phyloP scores from a whole-genome alignment of 768 basidiomycete genomes.

The Lactarius hengduanensis region DNA sequence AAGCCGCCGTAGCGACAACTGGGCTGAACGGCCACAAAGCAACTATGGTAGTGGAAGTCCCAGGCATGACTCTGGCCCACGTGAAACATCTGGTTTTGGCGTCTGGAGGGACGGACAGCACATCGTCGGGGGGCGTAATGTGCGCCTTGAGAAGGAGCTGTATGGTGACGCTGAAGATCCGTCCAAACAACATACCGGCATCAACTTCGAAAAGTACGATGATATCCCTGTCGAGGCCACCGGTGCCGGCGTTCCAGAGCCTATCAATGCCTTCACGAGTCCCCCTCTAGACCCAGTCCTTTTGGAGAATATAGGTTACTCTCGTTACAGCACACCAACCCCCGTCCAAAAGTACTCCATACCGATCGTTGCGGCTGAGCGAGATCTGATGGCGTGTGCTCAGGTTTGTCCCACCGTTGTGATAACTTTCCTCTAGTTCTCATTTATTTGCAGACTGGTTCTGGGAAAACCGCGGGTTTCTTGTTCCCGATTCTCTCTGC shows the following conservation, averaged over 20 bases:
- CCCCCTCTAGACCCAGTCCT: conserved; percentile 92
- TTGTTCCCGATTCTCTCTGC: conserved; percentile 98
- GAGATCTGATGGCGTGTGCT: conserved; percentile 94
- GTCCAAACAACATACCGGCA: conserved; percentile 90
- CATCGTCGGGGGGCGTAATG: conserved; percentile 77
- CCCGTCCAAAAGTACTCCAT: conserved; percentile 99
- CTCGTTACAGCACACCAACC: conserved; percentile 93
- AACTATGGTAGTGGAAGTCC: conserved; percentile 40
- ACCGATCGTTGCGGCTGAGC: conserved; percentile 88
- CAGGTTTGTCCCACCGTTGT: conserved; percentile 51
- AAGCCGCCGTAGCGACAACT: conserved; percentile 43
- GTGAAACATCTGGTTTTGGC: conserved; percentile 63
- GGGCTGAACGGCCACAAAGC: conserved; percentile 39
- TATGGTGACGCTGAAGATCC: conserved; percentile 87
- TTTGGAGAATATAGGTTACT: conserved; percentile 89
- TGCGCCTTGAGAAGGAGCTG: conserved; percentile 92
- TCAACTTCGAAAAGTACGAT: conserved; percentile 99
- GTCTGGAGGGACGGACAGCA: conserved; percentile 90
- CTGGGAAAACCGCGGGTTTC: conserved; percentile 99
- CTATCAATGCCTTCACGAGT: conserved; percentile 79
- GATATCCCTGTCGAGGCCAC: conserved; percentile 99
- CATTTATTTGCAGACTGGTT: conserved; percentile 75
- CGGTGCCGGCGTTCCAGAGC: conserved; percentile 95
- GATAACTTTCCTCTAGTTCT: conserved; percentile 23
- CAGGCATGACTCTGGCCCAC: conserved; percentile 42